Percentiles rank a stretch among this genome's conserved stretches.
phyloP scores from a whole-genome alignment of 768 basidiomycete genomes.

The Trichaptum fuscoviolaceum region DNA sequence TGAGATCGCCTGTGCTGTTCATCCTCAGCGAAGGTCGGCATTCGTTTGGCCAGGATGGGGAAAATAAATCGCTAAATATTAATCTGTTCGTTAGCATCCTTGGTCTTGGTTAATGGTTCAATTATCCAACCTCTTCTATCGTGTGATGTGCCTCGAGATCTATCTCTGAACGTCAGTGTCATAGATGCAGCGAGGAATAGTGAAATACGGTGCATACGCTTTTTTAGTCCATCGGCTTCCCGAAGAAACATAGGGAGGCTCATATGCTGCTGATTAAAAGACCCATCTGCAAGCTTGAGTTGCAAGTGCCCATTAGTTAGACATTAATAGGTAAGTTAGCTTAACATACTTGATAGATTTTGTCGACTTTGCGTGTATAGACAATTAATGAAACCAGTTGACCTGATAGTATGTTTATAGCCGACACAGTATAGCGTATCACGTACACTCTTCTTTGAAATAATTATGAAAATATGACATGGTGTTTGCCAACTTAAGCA shows the following conservation, averaged over 20 bases:
- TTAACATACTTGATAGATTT: slow-evolving; percentile 35
- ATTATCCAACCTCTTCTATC: slow-evolving; percentile 36
- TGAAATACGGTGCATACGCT: slow-evolving; percentile 26
- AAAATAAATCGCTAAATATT: slow-evolving; percentile 34
- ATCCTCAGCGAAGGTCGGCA: slow-evolving; percentile 42
- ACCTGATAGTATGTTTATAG: background rate
- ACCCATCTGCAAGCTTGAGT: slow-evolving; percentile 46
- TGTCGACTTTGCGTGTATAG: slow-evolving; percentile 31
- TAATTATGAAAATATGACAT: slow-evolving; percentile 23
- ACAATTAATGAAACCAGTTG: no score
- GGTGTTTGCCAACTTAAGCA: background rate
- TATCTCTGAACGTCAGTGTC: slow-evolving; percentile 17
- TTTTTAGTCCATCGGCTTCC: slow-evolving; percentile 31
- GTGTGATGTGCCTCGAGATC: slow-evolving; percentile 53
- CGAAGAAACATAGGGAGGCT: slow-evolving; percentile 38
- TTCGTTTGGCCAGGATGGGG: slow-evolving; percentile 42
- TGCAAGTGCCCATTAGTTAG: background rate
- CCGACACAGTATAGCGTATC: background rate
- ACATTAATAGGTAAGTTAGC: background rate
- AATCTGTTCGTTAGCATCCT: slow-evolving; percentile 4
- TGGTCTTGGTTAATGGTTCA: background rate
- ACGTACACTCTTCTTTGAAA: slow-evolving; percentile 48
- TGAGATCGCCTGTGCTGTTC: slow-evolving; percentile 46
- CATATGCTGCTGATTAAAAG: slow-evolving; percentile 40
- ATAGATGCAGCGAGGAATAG: background rate